phyloP scores from a whole-genome alignment of 2,329 filamentous ascomycete genomes.

The Macrophomina pseudophaseolina region DNA sequence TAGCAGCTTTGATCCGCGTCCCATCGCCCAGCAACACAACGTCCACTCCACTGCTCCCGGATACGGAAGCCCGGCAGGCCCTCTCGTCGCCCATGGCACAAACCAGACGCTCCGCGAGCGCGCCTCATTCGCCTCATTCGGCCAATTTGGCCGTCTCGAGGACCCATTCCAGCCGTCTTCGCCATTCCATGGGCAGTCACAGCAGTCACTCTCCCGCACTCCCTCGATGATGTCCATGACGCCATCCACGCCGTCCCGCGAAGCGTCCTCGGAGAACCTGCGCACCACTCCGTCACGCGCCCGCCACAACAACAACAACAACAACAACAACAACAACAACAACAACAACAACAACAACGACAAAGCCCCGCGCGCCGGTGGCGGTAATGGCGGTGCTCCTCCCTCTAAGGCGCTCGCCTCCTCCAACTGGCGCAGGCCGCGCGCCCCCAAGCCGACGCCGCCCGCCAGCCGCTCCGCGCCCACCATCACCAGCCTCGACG shows the following conservation, averaged over 20 bases:
- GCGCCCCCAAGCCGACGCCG: no score
- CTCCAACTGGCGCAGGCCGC: background rate
- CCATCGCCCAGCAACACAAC: background rate
- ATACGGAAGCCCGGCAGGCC: background rate
- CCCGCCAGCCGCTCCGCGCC: no score
- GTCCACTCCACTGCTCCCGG: background rate
- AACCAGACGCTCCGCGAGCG: background rate
- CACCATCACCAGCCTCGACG: background rate
- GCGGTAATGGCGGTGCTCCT: background rate
- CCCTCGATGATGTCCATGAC: background rate
- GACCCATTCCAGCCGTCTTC: background rate
- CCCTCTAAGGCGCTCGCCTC: slow-evolving; percentile 1
- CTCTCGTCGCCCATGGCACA: background rate
- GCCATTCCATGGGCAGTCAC: background rate
- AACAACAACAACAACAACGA: background rate
- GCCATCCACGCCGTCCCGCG: background rate
- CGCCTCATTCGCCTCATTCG: background rate
- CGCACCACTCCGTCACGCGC: background rate
- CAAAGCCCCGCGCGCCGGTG: no score
- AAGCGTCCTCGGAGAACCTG: background rate
- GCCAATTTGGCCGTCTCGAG: background rate
- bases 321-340: background rate
- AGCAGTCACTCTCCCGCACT: background rate
- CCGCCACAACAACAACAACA: background rate
- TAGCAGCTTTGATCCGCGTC: background rate